Conservation (phyloP, 345 rosid genomes). For the Lepidium sativum region DNA sequence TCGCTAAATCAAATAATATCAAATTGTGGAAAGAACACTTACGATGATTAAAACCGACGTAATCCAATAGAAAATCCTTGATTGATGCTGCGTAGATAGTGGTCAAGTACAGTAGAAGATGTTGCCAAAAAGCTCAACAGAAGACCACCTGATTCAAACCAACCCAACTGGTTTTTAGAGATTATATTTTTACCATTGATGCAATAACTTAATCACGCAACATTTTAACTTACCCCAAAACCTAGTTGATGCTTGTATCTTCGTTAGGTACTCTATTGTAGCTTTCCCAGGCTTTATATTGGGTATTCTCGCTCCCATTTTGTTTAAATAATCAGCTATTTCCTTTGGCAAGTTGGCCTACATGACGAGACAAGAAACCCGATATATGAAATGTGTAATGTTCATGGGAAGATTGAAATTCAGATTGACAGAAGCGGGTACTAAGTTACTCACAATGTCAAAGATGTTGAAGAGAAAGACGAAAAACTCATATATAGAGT, state of each 20-base stretch:
- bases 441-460: constrained; percentile 70
- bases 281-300: constrained; percentile 93
- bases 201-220: not conserved
- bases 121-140: too few species aligned
- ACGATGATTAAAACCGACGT: constrained; percentile 85
- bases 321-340: constrained; percentile 86
- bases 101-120: constrained; percentile 73
- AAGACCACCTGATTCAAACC: constrained; percentile 55
- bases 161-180: not conserved
- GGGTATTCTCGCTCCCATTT: constrained; percentile 99
- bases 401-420: constrained; percentile 1
- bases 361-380: not conserved
- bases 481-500: constrained; percentile 74
- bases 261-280: constrained; percentile 69
- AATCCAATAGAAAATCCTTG: constrained; percentile 78
- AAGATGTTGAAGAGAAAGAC: constrained; percentile 90
- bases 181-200: not conserved
- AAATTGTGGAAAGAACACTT: constrained; percentile 28
- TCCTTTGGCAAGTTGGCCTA: constrained; percentile 99
- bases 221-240: constrained; percentile 68
- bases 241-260: constrained; percentile 91
- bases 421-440: not conserved
- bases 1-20: not conserved
- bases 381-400: not conserved
- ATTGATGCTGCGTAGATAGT: constrained; percentile 63